Percentiles rank a stretch among this genome's conserved stretches.
These are phyloP conservation scores for Flaveria trinervia DNA, from an alignment of 129 eudicot species.

Conservation along the genomic window DNA sequence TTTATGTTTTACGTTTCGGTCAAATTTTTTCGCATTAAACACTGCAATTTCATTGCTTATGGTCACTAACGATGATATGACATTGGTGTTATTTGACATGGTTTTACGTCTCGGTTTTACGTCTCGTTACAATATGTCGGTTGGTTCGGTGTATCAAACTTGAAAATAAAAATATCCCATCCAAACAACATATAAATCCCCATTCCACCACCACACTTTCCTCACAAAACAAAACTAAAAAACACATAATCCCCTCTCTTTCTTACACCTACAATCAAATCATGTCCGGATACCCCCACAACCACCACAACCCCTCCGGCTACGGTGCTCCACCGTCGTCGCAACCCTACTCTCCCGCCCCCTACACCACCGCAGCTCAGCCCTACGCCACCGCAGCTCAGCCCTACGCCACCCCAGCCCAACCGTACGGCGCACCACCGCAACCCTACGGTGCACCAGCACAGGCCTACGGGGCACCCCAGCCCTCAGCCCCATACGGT, in stretches of 20 bases:
- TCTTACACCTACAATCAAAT: background rate
- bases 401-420: conserved; percentile 24
- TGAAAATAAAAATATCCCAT: no score
- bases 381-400: conserved; percentile 49
- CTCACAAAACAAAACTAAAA: background rate
- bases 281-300: conserved; percentile 49
- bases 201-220: background rate
- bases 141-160: no score
- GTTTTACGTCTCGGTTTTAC: no score
- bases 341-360: conserved; percentile 33
- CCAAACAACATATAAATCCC: no score
- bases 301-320: conserved; percentile 39
- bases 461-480: conserved; percentile 42
- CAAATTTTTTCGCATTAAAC: no score
- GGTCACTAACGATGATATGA: no score
- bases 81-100: no score
- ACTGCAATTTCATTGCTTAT: no score
- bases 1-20: no score
- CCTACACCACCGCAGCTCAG: conserved; percentile 29
- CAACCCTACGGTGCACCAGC: conserved; percentile 35
- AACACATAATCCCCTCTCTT: background rate
- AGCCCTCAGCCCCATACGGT: conserved; percentile 55
- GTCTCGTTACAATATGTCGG: no score
- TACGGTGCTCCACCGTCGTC: conserved; percentile 48
- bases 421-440: conserved; percentile 46